Percentiles rank a stretch among this genome's conserved stretches.
Conservation (phyloP, 2,329 filamentous ascomycete species). For the Echinosphaeria canescens region DNA sequence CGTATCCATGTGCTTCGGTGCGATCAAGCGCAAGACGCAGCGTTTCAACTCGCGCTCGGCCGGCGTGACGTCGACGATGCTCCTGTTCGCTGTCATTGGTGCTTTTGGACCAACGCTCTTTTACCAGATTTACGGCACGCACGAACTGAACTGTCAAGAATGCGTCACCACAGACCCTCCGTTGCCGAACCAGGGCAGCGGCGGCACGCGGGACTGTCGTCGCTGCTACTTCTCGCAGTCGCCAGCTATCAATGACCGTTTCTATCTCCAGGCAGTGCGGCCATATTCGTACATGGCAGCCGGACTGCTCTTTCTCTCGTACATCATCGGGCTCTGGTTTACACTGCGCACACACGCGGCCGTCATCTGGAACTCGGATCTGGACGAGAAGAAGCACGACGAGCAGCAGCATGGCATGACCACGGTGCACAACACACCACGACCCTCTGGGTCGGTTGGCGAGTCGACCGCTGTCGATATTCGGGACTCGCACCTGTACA, state of each 20-base stretch:
- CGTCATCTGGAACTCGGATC: conserved; percentile 84
- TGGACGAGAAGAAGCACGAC: conserved; percentile 52
- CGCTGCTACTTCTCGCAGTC: conserved; percentile 87
- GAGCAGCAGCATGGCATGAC: conserved; percentile 15
- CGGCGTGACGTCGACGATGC: conserved; percentile 93
- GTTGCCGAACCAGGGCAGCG: conserved; percentile 12
- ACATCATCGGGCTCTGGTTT: conserved; percentile 86
- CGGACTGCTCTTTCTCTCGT: conserved; percentile 70
- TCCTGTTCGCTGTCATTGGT: conserved; percentile 87
- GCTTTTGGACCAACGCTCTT: conserved; percentile 93
- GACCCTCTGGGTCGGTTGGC: conserved; percentile 15
- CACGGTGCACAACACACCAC: conserved; percentile 12
- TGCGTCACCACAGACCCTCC: conserved; percentile 25
- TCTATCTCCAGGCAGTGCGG: conserved; percentile 76
- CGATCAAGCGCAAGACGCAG: conserved; percentile 93
- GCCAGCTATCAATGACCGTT: conserved; percentile 65
- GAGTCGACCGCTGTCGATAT: conserved; percentile 39
- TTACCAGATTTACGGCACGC: conserved; percentile 96
- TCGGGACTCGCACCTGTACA: conserved; percentile 76
- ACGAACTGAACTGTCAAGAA: conserved; percentile 73
- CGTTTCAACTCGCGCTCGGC: conserved; percentile 94
- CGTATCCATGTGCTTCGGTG: conserved; percentile 96
- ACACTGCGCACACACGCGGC: conserved; percentile 90
- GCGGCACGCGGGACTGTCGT: conserved; percentile 51
- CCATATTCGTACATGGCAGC: conserved; percentile 89